Conservation (phyloP, 78 protist species). For the Dictyostelium intermedium region DNA sequence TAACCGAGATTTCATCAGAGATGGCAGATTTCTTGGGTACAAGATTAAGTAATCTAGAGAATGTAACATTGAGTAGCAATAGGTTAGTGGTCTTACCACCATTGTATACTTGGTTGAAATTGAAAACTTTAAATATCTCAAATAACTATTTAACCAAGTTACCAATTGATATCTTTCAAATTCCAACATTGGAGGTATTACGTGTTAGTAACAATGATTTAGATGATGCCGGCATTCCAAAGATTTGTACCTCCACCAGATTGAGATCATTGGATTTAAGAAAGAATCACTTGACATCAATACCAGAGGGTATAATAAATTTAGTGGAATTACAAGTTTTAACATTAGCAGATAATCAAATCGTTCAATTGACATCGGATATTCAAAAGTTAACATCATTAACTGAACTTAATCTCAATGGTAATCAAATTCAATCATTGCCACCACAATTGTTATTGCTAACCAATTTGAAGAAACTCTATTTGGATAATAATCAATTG, state of each 20-base stretch:
- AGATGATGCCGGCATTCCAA: slow-evolving; percentile 55
- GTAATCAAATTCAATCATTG: slow-evolving; percentile 25
- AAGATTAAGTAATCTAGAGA: slow-evolving; percentile 22
- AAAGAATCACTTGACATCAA: background rate
- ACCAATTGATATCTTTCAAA: slow-evolving; percentile 58
- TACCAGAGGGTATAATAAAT: slow-evolving; percentile 57
- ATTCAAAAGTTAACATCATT: slow-evolving; percentile 36
- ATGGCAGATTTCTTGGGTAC: slow-evolving; percentile 52
- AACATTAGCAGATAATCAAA: slow-evolving; percentile 54
- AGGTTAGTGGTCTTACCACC: slow-evolving; percentile 23
- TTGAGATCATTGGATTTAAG: slow-evolving; percentile 42
- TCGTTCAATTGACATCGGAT: background rate
- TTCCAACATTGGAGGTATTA: slow-evolving; percentile 48
- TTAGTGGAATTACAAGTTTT: slow-evolving; percentile 30
- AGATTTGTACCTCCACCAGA: background rate
- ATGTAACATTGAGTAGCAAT: slow-evolving; percentile 49
- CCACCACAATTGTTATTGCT: slow-evolving; percentile 35
- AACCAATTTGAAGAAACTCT: slow-evolving; percentile 50
- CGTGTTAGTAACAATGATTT: slow-evolving; percentile 49
- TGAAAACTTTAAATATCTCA: slow-evolving; percentile 56
- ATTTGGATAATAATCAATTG: slow-evolving; percentile 57
- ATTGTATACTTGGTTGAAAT: slow-evolving; percentile 43
- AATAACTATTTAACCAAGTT: slow-evolving; percentile 37
- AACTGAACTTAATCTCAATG: slow-evolving; percentile 40
- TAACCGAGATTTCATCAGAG: slow-evolving; percentile 34